These are phyloP conservation scores for Picea sitchensis DNA, from an alignment of 75 land plant genomes.

Conservation along the genomic window DNA sequence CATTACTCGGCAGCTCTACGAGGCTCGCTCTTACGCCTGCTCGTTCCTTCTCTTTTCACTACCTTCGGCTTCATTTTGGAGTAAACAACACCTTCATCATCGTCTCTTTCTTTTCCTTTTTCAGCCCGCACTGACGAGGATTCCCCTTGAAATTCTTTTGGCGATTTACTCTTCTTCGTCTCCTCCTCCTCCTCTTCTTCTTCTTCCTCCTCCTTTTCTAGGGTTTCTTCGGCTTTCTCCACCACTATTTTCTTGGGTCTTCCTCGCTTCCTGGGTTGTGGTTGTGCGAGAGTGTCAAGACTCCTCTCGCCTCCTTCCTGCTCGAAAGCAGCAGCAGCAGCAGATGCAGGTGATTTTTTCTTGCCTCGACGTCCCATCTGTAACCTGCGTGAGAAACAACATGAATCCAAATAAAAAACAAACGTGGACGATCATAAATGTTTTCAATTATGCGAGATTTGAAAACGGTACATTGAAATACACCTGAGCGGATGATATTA, in stretches of 20 bases:
- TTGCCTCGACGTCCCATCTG: slow-evolving; percentile 8
- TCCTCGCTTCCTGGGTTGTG: neutral
- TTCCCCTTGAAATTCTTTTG: too few relatives aligned
- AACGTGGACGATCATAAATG: too few relatives aligned
- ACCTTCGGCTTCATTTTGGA: neutral
- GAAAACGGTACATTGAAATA: too few relatives aligned
- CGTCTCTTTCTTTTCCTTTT: neutral
- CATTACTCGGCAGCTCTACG: slow-evolving; percentile 7
- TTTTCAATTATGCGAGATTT: too few relatives aligned
- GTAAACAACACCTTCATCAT: neutral
- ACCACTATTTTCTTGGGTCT: slow-evolving; percentile 1
- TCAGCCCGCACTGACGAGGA: neutral
- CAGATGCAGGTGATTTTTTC: neutral
- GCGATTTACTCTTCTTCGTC: neutral
- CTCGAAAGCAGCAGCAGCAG: neutral
- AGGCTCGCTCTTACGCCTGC: slow-evolving; percentile 11
- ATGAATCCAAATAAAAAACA: neutral
- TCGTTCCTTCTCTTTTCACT: neutral
- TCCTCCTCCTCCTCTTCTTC: neutral
- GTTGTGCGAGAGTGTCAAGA: neutral
- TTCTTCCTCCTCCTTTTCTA: neutral
- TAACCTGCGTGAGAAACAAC: neutral
- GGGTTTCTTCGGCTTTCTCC: neutral
- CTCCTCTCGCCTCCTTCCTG: neutral
- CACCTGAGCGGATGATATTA: too few relatives aligned